Percentiles rank a stretch among this genome's conserved stretches.
Evolutionary conservation across 345 rosid genomes (phyloP).

Genomic region (Syzygium jambos): DNA sequence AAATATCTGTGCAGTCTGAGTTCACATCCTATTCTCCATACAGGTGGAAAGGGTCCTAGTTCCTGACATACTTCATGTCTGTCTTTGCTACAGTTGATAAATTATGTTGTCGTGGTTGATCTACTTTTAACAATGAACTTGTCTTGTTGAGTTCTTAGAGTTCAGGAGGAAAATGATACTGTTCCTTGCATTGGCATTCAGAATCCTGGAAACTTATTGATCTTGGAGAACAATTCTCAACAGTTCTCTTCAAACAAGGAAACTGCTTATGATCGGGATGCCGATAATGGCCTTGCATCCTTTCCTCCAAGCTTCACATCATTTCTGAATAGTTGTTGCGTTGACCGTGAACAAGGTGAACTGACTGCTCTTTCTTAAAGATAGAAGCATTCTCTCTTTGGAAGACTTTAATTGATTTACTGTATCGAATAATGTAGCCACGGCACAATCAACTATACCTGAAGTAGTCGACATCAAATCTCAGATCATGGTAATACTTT

Average conservation of each 20-base stretch:
- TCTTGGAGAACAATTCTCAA: constrained; percentile 23
- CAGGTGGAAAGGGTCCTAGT: constrained; percentile 23
- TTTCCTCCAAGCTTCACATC: constrained; percentile 83
- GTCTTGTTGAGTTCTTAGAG: not conserved
- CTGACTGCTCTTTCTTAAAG: not conserved
- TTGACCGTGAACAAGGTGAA: constrained; percentile 44
- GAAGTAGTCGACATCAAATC: constrained; percentile 48
- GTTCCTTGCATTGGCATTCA: constrained; percentile 2
- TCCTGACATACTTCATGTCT: not conserved
- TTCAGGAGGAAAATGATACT: constrained; percentile 14
- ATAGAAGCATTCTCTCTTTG: not conserved
- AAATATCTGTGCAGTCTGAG: constrained; percentile 36
- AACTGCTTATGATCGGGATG: constrained; percentile 8
- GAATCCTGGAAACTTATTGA: not conserved
- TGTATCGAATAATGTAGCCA: constrained; percentile 18
- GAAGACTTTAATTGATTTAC: not conserved
- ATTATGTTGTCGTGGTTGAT: not conserved
- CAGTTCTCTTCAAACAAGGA: constrained; percentile 22
- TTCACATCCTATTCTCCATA: constrained; percentile 20
- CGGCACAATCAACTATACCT: constrained; percentile 14
- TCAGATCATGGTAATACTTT: constrained; percentile 57
- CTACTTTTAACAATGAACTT: not conserved
- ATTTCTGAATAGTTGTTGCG: constrained; percentile 45
- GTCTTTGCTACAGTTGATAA: not conserved
- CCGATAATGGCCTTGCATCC: constrained; percentile 14